These are phyloP conservation scores for Diaporthe eres DNA, from an alignment of 2,329 filamentous ascomycete genomes.

Conservation along the genomic window DNA sequence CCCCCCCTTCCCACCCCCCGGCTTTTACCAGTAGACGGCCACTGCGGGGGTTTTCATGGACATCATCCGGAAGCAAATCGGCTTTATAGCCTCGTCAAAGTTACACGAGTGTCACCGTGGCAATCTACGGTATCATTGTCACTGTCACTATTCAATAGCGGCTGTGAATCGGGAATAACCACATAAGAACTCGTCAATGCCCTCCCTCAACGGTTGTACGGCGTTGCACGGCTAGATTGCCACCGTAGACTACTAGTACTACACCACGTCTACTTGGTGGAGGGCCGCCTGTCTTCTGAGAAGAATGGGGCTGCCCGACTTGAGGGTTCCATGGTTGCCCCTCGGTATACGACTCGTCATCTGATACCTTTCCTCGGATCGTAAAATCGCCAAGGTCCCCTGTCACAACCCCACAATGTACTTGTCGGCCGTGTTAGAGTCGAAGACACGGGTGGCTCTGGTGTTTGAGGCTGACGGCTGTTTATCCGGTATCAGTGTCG, in stretches of 20 bases:
- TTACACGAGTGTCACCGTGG: constrained; percentile 16
- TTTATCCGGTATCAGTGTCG: constrained; percentile 21
- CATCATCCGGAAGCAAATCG: constrained; percentile 27
- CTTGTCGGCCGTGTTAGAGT: not conserved
- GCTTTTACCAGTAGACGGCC: not conserved
- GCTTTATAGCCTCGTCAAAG: constrained; percentile 13
- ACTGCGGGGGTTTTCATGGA: not conserved
- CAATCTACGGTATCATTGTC: constrained; percentile 5
- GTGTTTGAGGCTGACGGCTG: constrained; percentile 20
- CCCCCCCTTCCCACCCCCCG: not conserved
- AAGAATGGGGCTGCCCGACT: not conserved
- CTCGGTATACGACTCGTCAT: constrained; percentile 6
- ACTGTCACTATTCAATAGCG: constrained; percentile 21
- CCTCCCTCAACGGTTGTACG: not conserved
- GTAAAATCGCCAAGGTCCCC: not conserved
- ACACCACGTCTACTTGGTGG: not conserved
- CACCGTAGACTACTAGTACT: not conserved
- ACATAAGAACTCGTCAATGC: constrained; percentile 8
- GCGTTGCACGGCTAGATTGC: not conserved
- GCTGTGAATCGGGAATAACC: constrained; percentile 22
- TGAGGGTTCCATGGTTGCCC: not conserved
- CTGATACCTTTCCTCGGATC: not conserved
- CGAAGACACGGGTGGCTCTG: not conserved
- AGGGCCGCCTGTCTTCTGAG: not conserved
- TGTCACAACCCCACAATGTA: not conserved